Evolutionary conservation across 768 basidiomycete species (phyloP).

Genomic region (Hemileccinum rubropunctum): DNA sequence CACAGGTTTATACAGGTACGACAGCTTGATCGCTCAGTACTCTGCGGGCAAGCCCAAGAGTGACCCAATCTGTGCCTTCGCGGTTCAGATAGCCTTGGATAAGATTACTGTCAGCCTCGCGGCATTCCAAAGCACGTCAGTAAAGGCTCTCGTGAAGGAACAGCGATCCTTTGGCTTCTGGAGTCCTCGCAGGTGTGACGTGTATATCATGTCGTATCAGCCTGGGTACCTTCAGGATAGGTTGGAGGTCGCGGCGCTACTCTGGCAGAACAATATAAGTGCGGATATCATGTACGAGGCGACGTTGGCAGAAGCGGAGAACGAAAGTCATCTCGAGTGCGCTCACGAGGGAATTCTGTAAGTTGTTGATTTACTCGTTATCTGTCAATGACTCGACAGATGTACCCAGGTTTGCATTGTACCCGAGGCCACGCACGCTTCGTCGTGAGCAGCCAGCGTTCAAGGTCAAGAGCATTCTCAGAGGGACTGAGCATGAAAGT

Average conservation of each 20-base stretch:
- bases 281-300: slow-evolving; percentile 88
- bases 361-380: slow-evolving; percentile 22
- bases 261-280: slow-evolving; percentile 83
- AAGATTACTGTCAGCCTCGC: slow-evolving; percentile 72
- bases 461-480: slow-evolving; percentile 81
- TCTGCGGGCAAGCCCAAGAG: slow-evolving; percentile 51
- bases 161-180: slow-evolving; percentile 83
- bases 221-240: slow-evolving; percentile 74
- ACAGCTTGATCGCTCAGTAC: slow-evolving; percentile 62
- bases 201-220: slow-evolving; percentile 79
- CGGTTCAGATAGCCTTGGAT: slow-evolving; percentile 74
- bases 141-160: slow-evolving; percentile 71
- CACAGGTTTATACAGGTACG: slow-evolving; percentile 50
- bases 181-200: slow-evolving; percentile 88
- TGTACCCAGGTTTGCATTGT: slow-evolving; percentile 51
- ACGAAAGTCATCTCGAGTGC: slow-evolving; percentile 69
- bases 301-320: slow-evolving; percentile 57
- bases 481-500: slow-evolving; percentile 76
- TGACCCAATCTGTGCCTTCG: slow-evolving; percentile 63
- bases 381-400: slow-evolving; percentile 34
- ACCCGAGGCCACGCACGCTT: slow-evolving; percentile 51
- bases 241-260: slow-evolving; percentile 68
- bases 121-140: slow-evolving; percentile 60
- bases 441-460: slow-evolving; percentile 65
- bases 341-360: slow-evolving; percentile 83